Base-by-base conservation (phyloP, 768 basidiomycete species). In the Calocybe cyanea region DNA sequence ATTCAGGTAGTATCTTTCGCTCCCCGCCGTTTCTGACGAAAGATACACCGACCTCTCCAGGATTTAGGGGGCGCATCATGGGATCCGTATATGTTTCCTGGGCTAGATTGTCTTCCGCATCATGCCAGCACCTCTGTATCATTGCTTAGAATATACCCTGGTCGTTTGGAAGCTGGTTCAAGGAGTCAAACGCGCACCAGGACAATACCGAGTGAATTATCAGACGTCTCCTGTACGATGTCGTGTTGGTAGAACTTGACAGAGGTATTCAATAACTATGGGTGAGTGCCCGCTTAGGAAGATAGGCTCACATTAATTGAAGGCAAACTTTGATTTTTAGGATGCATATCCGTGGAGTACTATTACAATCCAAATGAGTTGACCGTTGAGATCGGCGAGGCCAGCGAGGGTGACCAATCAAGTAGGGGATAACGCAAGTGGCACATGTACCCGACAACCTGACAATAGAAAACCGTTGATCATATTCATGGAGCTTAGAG, bases 31-130 rank as follows among this genome's bases (percentile, higher is more conserved):
- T 62, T 0, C 74, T 68, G 28, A 81, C 69, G 62, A 85, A 89
- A 15, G 84, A 81, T 31, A 93, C 80, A 38, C 87, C 89, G 35
- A 92, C 84, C 72, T 93, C 91, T 32, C 91, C 91, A 43, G 76
- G 81, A 42, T 73, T 57, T 17, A 93, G 75, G 8, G 83, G 81
- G 37, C 90, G 75, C 75, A 89, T 80, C 42, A 92, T 71, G 10
- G 87, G 85, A 63, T 92, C 87, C 33, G 70, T 54, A 45, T 71
- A 57, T 14, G 63, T 63, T 28, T 68, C 65, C 20, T 67, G 61
- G 2, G 71, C 66, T 24, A 73, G 74, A 28, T 28, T 59, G 48
- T 90, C 88, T 52, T 93, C 90, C 8, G 83, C 81, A 61, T 92
- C 89, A 51, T 89, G 85, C 92, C 91, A 93, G 57, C 85, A 89